Evolutionary conservation across 2,329 filamentous ascomycete species (phyloP), one percentile per base, ranked within the genome.

Genomic region (Cercospora beticola): DNA sequence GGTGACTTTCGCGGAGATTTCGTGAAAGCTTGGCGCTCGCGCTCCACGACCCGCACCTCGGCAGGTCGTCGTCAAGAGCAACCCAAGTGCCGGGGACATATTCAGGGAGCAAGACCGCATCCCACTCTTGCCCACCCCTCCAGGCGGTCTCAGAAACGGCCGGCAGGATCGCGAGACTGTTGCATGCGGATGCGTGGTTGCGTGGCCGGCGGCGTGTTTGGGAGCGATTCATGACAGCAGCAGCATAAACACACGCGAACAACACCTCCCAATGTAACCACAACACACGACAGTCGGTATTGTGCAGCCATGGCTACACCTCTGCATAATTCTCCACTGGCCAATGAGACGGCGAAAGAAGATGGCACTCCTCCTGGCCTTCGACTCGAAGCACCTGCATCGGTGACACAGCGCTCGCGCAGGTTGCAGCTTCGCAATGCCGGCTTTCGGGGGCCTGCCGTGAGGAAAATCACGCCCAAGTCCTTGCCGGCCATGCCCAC

Each of bases 401-500:
- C 52, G n/a, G 58, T 43, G 21, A 74, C 72, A 28, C 66, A 74
- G 43, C 75, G 75, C 33, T 73, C 75, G 18, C 70, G 75, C 40
- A 71, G 76, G 40, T 68, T 79, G 54, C 77, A 79, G 66, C 73
- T 79, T 18, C 73, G 78, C 62, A 79, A 78, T 72, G 76, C 76
- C 31, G 77, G 77, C 54, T 79, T 79, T 58, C 73, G 76, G n/a
- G 78, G 69, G 9, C 70, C 74, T 30, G 68, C 74, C 5, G 54
- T 79, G 21, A 71, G 77, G 46, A 77, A 76, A 31, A 75, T 79
- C 23, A 78, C 78, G 21, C 78, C 77, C n/a, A 58, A 59, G 52
- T 66, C 62, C 64, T 43, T 70, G 46, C 62, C 72, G 14, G 70
- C 68, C 9, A 67, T 70, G 23, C 72, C 74, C 18, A 73, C 72